These are phyloP conservation scores for Diplodia seriata DNA, from an alignment of 2,329 filamentous ascomycete genomes.

Conservation along the genomic window DNA sequence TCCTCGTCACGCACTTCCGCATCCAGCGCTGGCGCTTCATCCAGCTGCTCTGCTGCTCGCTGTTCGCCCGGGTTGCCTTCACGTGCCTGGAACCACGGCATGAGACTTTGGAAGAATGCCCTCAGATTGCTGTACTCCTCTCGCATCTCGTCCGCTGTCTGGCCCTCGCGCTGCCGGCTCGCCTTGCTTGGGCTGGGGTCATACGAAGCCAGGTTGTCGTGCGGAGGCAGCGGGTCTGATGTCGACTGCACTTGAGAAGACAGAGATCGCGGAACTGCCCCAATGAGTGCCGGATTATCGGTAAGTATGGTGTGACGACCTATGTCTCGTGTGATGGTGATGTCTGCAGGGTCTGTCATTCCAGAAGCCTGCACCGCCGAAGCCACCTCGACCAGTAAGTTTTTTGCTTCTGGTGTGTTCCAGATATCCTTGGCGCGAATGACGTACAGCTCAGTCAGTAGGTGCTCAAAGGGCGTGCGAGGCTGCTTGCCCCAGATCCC, in stretches of 20 bases:
- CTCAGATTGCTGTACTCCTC: conserved; percentile 33
- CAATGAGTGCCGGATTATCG: conserved; percentile 74
- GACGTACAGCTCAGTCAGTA: conserved; percentile 79
- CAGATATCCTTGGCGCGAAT: conserved; percentile 80
- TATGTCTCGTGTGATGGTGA: conserved; percentile 60
- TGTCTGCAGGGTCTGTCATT: conserved; percentile 48
- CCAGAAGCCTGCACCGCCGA: conserved; percentile 57
- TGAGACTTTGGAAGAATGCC: conserved; percentile 33
- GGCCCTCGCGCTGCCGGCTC: conserved; percentile 1
- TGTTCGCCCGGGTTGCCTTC: conserved; percentile 6
- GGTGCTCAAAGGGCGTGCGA: conserved; percentile 67
- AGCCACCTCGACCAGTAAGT: conserved; percentile 73
- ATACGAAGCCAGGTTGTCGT: conserved; percentile 49
- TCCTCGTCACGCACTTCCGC: conserved; percentile 32
- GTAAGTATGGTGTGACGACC: conserved; percentile 81
- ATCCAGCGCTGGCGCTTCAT: conserved; percentile 15
- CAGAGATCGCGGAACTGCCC: conserved; percentile 69
- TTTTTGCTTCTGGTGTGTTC: conserved; percentile 76
- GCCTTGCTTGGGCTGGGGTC: conserved; percentile 30
- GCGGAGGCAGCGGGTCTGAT: conserved; percentile 82
- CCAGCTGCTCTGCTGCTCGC: not conserved
- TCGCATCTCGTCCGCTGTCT: conserved; percentile 22
- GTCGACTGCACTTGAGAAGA: conserved; percentile 64
- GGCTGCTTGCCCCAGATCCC: conserved; percentile 82
- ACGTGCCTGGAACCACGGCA: conserved; percentile 33